Conservation (phyloP, 208 protist genomes). For the Wallacemonas rigidus region DNA sequence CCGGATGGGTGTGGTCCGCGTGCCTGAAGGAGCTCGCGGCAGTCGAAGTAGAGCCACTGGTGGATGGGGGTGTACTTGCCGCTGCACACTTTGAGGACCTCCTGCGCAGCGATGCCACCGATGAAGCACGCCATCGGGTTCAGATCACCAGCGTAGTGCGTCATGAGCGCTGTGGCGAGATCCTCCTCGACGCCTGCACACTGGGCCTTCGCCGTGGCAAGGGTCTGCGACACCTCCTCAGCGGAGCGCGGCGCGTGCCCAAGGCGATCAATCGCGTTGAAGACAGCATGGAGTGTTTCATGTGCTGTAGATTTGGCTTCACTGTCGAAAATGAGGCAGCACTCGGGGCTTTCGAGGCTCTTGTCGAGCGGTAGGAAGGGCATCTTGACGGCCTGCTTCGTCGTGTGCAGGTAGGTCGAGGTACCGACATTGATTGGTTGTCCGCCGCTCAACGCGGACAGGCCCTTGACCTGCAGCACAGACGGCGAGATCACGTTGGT, state of each 20-base stretch:
- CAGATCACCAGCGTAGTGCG: constrained; percentile 75
- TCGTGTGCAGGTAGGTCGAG: constrained; percentile 89
- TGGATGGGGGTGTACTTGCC: constrained; percentile 97
- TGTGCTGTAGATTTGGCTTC: constrained; percentile 77
- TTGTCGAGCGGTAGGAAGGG: constrained; percentile 57
- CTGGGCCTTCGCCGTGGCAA: constrained; percentile 31
- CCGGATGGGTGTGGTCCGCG: constrained; percentile 17
- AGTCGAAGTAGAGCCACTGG: constrained; percentile 97
- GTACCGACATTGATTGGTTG: constrained; percentile 49
- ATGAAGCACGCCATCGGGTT: constrained; percentile 94
- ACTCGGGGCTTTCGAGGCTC: constrained; percentile 62
- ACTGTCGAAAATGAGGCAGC: constrained; percentile 76
- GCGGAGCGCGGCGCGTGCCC: constrained; percentile 27
- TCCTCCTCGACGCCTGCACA: constrained; percentile 28
- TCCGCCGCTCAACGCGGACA: constrained; percentile 25
- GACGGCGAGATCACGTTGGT: constrained; percentile 69
- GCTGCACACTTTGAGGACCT: constrained; percentile 94
- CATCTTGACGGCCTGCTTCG: constrained; percentile 74
- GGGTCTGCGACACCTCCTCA: constrained; percentile 39
- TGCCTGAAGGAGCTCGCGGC: constrained; percentile 84
- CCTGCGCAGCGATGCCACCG: constrained; percentile 95
- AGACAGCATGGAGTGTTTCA: constrained; percentile 75
- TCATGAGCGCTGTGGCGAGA: constrained; percentile 47
- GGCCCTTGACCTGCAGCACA: constrained; percentile 58
- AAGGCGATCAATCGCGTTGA: constrained; percentile 54